Evolutionary conservation across 1,284 basidiomycete species (phyloP).

Genomic region (Vanrija pseudolonga): DNA sequence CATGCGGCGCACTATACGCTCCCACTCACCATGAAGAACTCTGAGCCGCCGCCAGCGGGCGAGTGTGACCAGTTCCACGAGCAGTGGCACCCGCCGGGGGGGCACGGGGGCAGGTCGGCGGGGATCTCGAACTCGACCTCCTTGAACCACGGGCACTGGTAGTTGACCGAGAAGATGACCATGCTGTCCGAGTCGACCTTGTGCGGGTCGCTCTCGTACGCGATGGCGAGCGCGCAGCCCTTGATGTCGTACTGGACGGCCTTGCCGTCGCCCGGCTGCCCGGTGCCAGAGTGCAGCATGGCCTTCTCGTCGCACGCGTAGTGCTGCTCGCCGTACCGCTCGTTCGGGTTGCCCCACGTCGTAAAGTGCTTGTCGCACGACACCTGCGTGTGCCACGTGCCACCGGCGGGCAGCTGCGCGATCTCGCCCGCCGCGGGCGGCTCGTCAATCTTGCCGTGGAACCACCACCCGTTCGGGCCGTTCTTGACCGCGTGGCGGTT

Average conservation of each 20-base stretch:
- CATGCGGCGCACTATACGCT: too few species aligned
- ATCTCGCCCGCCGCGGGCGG: slow-evolving; percentile 26
- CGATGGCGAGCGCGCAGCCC: slow-evolving; percentile 55
- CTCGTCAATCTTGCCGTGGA: slow-evolving; percentile 49
- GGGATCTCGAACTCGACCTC: slow-evolving; percentile 65
- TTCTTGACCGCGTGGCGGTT: neutral
- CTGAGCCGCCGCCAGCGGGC: slow-evolving; percentile 22
- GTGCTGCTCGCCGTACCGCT: neutral
- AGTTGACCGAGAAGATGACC: slow-evolving; percentile 65
- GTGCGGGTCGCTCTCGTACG: slow-evolving; percentile 60
- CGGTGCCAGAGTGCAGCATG: neutral
- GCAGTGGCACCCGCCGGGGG: slow-evolving; percentile 36
- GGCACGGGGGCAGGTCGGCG: slow-evolving; percentile 62
- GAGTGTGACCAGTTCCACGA: slow-evolving; percentile 44
- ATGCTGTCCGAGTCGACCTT: slow-evolving; percentile 63
- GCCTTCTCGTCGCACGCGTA: neutral
- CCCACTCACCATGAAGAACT: too few species aligned
- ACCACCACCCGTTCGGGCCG: slow-evolving; percentile 58
- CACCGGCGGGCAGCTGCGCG: slow-evolving; percentile 41
- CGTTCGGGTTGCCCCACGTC: too few species aligned
- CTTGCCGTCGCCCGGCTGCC: neutral
- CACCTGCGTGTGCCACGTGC: slow-evolving; percentile 35
- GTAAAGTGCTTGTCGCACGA: slow-evolving; percentile 32
- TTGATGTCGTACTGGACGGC: neutral
- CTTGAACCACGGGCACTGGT: slow-evolving; percentile 65